Base-by-base conservation (phyloP, 441 rosid species). In the Gossypium schwendimanii region DNA sequence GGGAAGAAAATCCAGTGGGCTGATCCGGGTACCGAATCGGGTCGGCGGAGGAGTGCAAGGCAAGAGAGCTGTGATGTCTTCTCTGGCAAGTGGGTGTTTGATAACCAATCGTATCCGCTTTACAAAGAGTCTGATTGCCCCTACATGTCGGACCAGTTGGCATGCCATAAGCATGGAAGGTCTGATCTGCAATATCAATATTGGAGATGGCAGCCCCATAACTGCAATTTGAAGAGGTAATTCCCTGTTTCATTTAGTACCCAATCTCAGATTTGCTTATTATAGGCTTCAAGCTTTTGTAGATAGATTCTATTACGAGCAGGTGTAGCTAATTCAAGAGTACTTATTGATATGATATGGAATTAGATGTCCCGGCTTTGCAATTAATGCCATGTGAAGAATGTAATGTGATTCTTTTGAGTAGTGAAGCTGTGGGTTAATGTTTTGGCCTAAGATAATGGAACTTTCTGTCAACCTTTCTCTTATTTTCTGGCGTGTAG, bases 171-270 rank as follows among this genome's bases (percentile, higher is more conserved):
- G 87, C 98, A 94, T 80, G 99, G 99, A 23, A 85, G 99, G 88
- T 41, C 86, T 65, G 97, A 94, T 85, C 77, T 94, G 81, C 76
- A 77, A 3, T 89, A 87, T 74, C 98, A 87, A 77, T 57, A 87
- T 44, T 89, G 99, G 99, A 89, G 98, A 83, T 94, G 99, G 98
- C 99, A 92, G 73, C 98, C 97, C 72, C 91, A 86, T 75, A 45
- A 77, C 76, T 94, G 99, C 89, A 87, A 87, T 81, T 74, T 94
- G 79, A 91, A 92, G 79, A 85, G 91, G 98, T 91, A 31, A 53
- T 15, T 3, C 20, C 0, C 7, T 20, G n/a, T 1, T 15, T 14
- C 4, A 15, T 23, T 69, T 33, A 33, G 17, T 45, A 23, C 39
- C 70, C 6, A 41, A 31, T 21, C 20, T 12, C 14, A 20, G 50